Evolutionary conservation across 2,329 filamentous ascomycete species (phyloP).

Genomic region (Dothistroma septosporum): DNA sequence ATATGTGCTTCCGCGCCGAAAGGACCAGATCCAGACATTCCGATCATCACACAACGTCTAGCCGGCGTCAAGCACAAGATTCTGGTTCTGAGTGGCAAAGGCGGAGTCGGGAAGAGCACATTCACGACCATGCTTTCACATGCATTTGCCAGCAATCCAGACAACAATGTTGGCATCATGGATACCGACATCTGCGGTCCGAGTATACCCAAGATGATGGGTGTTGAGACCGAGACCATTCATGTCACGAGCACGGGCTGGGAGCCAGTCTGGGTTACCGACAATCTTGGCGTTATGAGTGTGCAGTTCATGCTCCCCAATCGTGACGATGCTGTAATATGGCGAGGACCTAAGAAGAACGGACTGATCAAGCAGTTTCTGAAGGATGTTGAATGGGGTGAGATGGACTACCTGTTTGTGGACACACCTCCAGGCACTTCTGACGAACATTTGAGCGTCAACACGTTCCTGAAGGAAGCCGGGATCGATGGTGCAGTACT

Average conservation of each 20-base stretch:
- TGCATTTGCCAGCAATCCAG: slow-evolving; percentile 77
- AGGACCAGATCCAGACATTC: slow-evolving; percentile 90
- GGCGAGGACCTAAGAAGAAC: slow-evolving; percentile 98
- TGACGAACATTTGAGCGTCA: slow-evolving; percentile 93
- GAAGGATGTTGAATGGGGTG: slow-evolving; percentile 97
- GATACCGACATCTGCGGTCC: slow-evolving; percentile 97
- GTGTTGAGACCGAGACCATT: slow-evolving; percentile 87
- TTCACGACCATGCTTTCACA: slow-evolving; percentile 85
- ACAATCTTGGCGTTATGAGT: slow-evolving; percentile 93
- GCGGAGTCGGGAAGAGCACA: slow-evolving; percentile 93
- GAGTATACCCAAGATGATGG: slow-evolving; percentile 98
- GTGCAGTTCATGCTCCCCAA: slow-evolving; percentile 98
- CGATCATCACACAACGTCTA: slow-evolving; percentile 78
- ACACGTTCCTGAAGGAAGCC: slow-evolving; percentile 82
- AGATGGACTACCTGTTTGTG: slow-evolving; percentile 86
- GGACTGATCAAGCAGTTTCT: slow-evolving; percentile 96
- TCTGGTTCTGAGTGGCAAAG: slow-evolving; percentile 87
- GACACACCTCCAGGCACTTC: slow-evolving; percentile 94
- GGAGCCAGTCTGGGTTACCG: slow-evolving; percentile 92
- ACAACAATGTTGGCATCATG: slow-evolving; percentile 85
- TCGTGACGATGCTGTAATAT: slow-evolving; percentile 91
- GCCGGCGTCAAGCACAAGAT: slow-evolving; percentile 84
- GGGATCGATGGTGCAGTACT: slow-evolving; percentile 91
- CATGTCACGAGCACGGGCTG: slow-evolving; percentile 85
- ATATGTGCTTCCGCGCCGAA: slow-evolving; percentile 94